Conservation (phyloP, 1,284 basidiomycete genomes). For the Heterobasidion irregulare region DNA sequence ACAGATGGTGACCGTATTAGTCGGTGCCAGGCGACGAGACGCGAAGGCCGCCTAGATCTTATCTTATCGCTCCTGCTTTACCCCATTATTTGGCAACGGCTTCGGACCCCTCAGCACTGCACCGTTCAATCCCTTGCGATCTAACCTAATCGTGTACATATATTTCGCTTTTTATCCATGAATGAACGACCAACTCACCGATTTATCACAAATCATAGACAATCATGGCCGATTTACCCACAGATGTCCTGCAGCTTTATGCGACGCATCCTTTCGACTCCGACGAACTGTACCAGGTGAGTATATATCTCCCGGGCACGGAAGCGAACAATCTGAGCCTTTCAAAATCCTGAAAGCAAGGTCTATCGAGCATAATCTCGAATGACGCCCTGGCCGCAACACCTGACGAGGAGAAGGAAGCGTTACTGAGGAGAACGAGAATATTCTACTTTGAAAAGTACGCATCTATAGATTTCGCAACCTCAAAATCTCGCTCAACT, state of each 20-base stretch:
- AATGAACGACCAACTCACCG: no score
- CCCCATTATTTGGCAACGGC: not conserved
- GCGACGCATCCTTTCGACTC: slow-evolving; percentile 38
- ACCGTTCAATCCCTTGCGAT: no score
- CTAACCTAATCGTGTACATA: no score
- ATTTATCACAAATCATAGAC: not conserved
- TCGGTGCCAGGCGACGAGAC: not conserved
- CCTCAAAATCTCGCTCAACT: not conserved
- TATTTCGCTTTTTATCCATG: no score
- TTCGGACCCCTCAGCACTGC: no score
- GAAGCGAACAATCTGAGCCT: not conserved
- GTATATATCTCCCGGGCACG: slow-evolving; percentile 7
- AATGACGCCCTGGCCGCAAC: slow-evolving; percentile 29
- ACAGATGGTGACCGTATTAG: no score
- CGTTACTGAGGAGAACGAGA: slow-evolving; percentile 41
- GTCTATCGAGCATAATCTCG: slow-evolving; percentile 46
- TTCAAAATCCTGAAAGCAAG: slow-evolving; percentile 39
- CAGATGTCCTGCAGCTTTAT: slow-evolving; percentile 17
- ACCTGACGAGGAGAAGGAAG: slow-evolving; percentile 32
- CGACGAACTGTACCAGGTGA: slow-evolving; percentile 55
- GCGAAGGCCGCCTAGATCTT: not conserved
- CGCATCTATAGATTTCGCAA: slow-evolving; percentile 9
- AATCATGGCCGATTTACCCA: not conserved
- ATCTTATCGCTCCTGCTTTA: not conserved
- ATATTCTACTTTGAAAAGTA: slow-evolving; percentile 72